Conservation (phyloP, 441 rosid genomes). For the Adansonia grandidieri region DNA sequence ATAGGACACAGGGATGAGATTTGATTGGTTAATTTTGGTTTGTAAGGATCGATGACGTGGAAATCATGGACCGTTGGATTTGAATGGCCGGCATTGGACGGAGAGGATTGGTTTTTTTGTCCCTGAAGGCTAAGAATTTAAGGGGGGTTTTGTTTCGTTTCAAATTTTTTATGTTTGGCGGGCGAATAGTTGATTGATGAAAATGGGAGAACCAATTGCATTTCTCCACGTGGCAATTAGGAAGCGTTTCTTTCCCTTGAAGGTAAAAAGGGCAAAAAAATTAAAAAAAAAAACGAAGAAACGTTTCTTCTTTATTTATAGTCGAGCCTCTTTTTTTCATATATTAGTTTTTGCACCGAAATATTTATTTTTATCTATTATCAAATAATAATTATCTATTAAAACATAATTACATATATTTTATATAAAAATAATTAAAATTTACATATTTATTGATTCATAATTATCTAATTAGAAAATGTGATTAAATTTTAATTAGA, state of each 20-base stretch:
- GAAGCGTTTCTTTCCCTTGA: not conserved
- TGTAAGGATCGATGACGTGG: conserved; percentile 22
- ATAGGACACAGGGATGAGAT: not conserved
- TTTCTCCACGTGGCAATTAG: not conserved
- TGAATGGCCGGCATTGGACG: not conserved
- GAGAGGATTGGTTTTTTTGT: conserved; percentile 5
- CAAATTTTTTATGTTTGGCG: not conserved
- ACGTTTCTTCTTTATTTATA: not conserved
- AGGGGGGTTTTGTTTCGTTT: conserved; percentile 14
- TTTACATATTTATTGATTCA: too few species aligned
- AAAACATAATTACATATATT: too few species aligned
- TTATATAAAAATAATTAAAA: too few species aligned
- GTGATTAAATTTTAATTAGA: too few species aligned
- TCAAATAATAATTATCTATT: too few species aligned
- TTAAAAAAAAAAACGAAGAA: not conserved
- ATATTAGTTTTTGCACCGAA: not conserved
- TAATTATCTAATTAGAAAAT: too few species aligned
- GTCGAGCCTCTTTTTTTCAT: not conserved
- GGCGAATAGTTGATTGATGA: not conserved
- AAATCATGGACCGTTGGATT: not conserved
- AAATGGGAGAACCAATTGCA: not conserved
- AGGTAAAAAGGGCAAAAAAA: not conserved
- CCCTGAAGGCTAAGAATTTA: not conserved
- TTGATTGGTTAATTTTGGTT: not conserved
- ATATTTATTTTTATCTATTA: too few species aligned